Evolutionary conservation across 1,139 yeast species (phyloP), one percentile per base, ranked within the genome.

Genomic region (Kodamaea plutei): DNA sequence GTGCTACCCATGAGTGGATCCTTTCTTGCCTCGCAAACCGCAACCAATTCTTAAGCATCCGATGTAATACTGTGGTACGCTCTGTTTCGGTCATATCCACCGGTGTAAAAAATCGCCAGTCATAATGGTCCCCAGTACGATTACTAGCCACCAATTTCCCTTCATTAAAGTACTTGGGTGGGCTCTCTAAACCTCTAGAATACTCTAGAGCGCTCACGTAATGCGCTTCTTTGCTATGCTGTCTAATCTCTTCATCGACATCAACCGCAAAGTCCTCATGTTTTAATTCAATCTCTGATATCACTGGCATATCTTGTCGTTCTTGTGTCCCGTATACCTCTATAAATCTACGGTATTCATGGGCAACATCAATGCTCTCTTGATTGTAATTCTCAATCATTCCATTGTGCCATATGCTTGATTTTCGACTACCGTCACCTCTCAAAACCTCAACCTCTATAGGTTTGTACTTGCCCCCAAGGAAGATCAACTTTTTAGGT

Each of bases 121-220:
- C 72, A 43, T 64, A 61, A 43, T 66, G 72, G 26, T 60, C 68
- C 1, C 79, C 79, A n/a, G n/a, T n/a, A n/a, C n/a, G n/a, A n/a
- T n/a, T n/a, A n/a, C n/a, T n/a, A n/a, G 40, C 33, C 23, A 58
- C 38, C 14, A 62, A 37, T 28, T 50, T 52, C 4, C 63, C 58
- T 37, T 64, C 70, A 12, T 38, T 33, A 35, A 63, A 62, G 35
- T 48, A 56, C 37, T 64, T 64, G 4, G 56, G 56, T 20, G 69
- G 58, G 19, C 31, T 16, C 2, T 11, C 8, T 17, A 35, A 26
- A 5, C 13, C 25, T 4, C 30, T n/a, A 5, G 43, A 40, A 13
- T 25, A 27, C n/a, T 29, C 28, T 7, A 44, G 22, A 6, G 44
- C 31, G 2, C 48, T 39, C 7, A 55, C 43, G 30, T 53, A 59